Evolutionary conservation across 1,284 basidiomycete species (phyloP).

Genomic region (Singerocomus rubriflavus): DNA sequence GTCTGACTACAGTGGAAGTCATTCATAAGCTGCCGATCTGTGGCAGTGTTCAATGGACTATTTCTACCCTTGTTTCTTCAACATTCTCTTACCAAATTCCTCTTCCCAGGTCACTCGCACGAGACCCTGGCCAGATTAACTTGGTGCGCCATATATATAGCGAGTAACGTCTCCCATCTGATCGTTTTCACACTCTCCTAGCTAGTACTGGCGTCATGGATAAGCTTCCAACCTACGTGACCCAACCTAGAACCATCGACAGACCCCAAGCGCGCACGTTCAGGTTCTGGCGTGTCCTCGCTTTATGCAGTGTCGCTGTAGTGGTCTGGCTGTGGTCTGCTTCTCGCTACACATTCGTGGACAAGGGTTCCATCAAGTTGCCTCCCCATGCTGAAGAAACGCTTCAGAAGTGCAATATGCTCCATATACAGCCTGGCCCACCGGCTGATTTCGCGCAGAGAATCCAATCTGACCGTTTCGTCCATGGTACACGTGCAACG

Average conservation of each 20-base stretch:
- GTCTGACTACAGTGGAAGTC: constrained; percentile 12
- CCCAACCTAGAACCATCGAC: constrained; percentile 7
- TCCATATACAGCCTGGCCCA: constrained; percentile 29
- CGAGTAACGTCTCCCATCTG: not conserved
- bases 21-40: constrained; percentile 10
- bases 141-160: constrained; percentile 6
- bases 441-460: constrained; percentile 41
- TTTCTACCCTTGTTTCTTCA: not conserved
- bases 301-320: constrained; percentile 16
- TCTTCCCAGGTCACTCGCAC: constrained; percentile 1
- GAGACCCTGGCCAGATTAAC: not conserved
- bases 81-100: not conserved
- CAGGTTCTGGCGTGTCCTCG: constrained; percentile 13
- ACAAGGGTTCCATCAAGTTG: constrained; percentile 14
- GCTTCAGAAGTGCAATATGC: constrained; percentile 30
- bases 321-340: constrained; percentile 22
- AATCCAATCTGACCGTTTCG: constrained; percentile 57
- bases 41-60: constrained; percentile 11
- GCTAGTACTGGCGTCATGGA: constrained; percentile 22
- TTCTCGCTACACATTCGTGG: constrained; percentile 9
- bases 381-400: constrained; percentile 27
- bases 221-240: constrained; percentile 24
- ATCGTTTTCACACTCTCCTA: not conserved
- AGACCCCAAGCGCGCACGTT: constrained; percentile 9
- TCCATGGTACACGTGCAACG: constrained; percentile 48